phyloP scores from a whole-genome alignment of 139 green algal species.

The Trebouxia sp. region DNA sequence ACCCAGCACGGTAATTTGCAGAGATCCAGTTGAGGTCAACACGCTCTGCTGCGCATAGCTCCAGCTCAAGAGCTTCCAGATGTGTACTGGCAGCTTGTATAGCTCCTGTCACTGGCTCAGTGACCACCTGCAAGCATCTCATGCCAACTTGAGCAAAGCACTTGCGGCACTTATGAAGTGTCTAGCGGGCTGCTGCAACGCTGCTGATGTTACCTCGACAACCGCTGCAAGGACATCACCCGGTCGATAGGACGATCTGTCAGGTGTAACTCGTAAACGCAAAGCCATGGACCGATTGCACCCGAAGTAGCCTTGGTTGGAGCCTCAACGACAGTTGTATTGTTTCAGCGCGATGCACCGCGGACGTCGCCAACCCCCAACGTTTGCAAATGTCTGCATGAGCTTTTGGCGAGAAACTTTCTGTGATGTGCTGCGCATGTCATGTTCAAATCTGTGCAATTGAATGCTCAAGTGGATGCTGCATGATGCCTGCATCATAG shows the following conservation, averaged over 20 bases:
- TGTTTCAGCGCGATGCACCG: too few species aligned
- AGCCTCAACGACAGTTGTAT: too few species aligned
- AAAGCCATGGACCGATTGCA: constrained; percentile 23
- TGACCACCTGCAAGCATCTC: constrained; percentile 7
- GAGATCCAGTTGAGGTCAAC: constrained; percentile 23
- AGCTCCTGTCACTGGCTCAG: constrained; percentile 17
- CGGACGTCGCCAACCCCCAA: too few species aligned
- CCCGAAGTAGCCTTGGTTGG: too few species aligned
- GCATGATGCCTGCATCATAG: too few species aligned
- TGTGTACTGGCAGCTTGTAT: constrained; percentile 10
- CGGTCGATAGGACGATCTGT: constrained; percentile 14
- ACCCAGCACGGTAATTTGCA: background rate
- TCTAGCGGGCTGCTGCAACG: background rate
- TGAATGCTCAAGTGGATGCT: too few species aligned
- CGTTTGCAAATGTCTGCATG: too few species aligned
- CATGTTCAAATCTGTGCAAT: too few species aligned
- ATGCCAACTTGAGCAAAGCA: background rate
- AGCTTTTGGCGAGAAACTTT: too few species aligned
- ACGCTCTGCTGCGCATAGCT: constrained; percentile 10
- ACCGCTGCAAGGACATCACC: constrained; percentile 15
- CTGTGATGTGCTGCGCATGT: too few species aligned
- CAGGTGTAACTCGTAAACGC: background rate
- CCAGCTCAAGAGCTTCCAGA: constrained; percentile 11
- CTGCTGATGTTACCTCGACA: constrained; percentile 19
- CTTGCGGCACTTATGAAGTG: background rate